Percentiles rank a stretch among this genome's conserved stretches.
These are phyloP conservation scores for Monilinia fructigena DNA, from an alignment of 2,329 filamentous ascomycete genomes.

Conservation along the genomic window DNA sequence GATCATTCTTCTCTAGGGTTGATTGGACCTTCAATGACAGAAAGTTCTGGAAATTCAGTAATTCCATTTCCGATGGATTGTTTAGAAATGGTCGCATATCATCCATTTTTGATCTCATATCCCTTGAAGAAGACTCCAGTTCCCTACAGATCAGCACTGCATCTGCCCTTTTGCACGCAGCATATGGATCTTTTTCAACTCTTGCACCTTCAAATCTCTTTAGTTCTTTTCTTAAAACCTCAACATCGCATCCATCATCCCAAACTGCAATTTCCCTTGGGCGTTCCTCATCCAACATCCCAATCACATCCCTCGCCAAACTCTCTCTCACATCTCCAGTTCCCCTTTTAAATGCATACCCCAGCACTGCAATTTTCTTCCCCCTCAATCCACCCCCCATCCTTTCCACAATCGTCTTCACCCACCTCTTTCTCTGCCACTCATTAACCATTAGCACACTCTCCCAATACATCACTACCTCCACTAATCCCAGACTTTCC, in stretches of 20 bases:
- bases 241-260: conserved; percentile 54
- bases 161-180: conserved; percentile 47
- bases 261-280: conserved; percentile 65
- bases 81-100: conserved; percentile 34
- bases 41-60: background rate
- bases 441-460: conserved; percentile 75
- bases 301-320: conserved; percentile 66
- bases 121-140: conserved; percentile 43
- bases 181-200: conserved; percentile 46
- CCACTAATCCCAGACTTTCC: conserved; percentile 64
- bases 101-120: background rate
- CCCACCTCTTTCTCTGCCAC: conserved; percentile 69
- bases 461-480: conserved; percentile 75
- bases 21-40: background rate
- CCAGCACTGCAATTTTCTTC: conserved; percentile 71
- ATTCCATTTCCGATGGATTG: background rate
- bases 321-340: conserved; percentile 73
- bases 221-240: conserved; percentile 45
- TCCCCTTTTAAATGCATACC: conserved; percentile 79
- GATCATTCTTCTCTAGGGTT: background rate
- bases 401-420: conserved; percentile 61
- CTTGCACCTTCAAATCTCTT: conserved; percentile 37
- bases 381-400: conserved; percentile 67
- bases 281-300: conserved; percentile 61
- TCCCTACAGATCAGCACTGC: conserved; percentile 53